Conservation (phyloP, 345 rosid species). For the Syzygium aromaticum region DNA sequence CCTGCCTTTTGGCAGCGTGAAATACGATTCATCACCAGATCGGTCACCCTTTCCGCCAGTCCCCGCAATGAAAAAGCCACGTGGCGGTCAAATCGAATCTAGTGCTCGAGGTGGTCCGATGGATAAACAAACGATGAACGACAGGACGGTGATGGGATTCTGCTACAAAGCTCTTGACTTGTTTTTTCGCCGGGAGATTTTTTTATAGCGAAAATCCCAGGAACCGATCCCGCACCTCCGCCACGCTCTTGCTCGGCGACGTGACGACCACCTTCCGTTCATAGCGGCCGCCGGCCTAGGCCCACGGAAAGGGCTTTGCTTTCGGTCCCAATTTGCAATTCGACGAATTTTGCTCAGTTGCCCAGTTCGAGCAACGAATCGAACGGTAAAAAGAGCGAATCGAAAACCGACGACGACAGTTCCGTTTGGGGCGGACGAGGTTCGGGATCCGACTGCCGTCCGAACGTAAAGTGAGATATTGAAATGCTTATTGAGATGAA, state of each 20-base stretch:
- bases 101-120: neutral
- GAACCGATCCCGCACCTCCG: neutral
- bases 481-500: neutral
- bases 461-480: too few species aligned
- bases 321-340: neutral
- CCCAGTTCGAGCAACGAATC: neutral
- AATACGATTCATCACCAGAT: neutral
- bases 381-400: neutral
- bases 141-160: neutral
- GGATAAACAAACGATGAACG: neutral
- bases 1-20: neutral
- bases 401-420: too few species aligned
- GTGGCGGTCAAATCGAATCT: slow-evolving; percentile 10
- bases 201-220: neutral
- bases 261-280: neutral
- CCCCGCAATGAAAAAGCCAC: slow-evolving; percentile 2
- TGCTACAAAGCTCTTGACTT: neutral
- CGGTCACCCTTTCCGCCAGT: neutral
- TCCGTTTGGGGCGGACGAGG: too few species aligned
- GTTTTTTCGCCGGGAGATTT: neutral
- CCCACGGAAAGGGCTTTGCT: neutral
- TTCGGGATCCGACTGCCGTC: too few species aligned
- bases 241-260: neutral
- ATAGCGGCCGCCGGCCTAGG: neutral
- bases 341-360: neutral